phyloP scores from a whole-genome alignment of 1,139 yeast genomes.

The Debaryomycetaceae sp. region DNA sequence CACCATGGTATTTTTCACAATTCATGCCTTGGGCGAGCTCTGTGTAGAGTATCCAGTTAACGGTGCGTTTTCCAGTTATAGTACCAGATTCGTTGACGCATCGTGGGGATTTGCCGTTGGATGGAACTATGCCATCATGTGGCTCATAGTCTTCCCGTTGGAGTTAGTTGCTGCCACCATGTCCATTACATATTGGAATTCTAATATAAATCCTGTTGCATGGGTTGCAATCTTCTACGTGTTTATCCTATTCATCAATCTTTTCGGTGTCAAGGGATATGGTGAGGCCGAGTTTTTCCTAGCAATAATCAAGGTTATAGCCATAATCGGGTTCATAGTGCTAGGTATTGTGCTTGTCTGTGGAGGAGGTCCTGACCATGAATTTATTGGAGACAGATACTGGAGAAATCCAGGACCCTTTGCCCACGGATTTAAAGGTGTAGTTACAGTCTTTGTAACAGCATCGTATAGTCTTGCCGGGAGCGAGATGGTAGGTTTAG shows the following conservation, averaged over 20 bases:
- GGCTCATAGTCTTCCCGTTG: constrained; percentile 73
- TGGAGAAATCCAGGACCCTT: constrained; percentile 62
- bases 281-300: constrained; percentile 72
- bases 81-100: constrained; percentile 65
- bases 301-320: constrained; percentile 56
- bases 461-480: constrained; percentile 44
- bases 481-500: constrained; percentile 48
- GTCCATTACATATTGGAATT: constrained; percentile 63
- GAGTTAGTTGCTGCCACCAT: constrained; percentile 77
- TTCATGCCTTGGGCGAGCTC: constrained; percentile 83
- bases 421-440: constrained; percentile 42
- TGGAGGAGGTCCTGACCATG: constrained; percentile 66
- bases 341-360: constrained; percentile 58
- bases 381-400: constrained; percentile 59
- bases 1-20: constrained; percentile 66
- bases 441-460: constrained; percentile 39
- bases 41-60: constrained; percentile 76
- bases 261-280: constrained; percentile 69
- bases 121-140: constrained; percentile 78
- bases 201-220: constrained; percentile 58
- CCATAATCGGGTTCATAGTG: constrained; percentile 63
- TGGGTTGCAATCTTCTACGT: constrained; percentile 63
- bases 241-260: constrained; percentile 51
- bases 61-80: constrained; percentile 75
- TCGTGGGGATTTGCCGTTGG: constrained; percentile 80